These are phyloP conservation scores for Leishmania major DNA, from an alignment of 208 protist species.

Conservation along the genomic window DNA sequence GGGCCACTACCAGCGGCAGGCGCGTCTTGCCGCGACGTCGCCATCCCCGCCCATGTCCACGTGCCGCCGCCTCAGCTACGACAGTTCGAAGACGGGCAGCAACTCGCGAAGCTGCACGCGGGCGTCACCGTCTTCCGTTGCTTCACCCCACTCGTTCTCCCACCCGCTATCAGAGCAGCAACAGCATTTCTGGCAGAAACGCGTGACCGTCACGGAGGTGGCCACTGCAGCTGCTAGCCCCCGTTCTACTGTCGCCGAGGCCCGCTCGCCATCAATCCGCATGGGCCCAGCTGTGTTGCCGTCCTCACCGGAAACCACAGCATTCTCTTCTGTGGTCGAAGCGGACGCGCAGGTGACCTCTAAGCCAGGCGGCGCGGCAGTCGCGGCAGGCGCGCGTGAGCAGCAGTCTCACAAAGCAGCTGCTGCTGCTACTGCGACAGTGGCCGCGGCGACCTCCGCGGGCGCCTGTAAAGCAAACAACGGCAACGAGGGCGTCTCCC, in stretches of 20 bases:
- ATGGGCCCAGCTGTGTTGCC: not conserved
- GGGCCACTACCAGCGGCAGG: not conserved
- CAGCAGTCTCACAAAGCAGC: not conserved
- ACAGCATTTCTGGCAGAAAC: conserved; percentile 11
- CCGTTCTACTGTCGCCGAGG: not conserved
- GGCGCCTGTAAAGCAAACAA: not conserved
- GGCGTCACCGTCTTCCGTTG: not conserved
- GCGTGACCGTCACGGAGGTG: not conserved
- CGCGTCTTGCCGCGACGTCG: conserved; percentile 3
- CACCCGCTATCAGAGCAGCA: not conserved
- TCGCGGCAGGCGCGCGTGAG: not conserved
- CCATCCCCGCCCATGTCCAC: conserved; percentile 28
- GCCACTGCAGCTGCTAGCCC: not conserved
- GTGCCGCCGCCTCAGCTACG: conserved; percentile 34
- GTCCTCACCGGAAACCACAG: not conserved
- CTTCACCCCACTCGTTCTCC: not conserved
- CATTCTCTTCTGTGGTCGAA: not conserved
- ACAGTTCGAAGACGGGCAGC: conserved; percentile 25
- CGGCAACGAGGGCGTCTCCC: not conserved
- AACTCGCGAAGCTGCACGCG: conserved; percentile 9
- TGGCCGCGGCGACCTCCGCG: not conserved
- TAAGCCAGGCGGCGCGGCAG: not conserved
- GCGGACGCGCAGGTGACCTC: not conserved
- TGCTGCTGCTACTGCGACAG: not conserved
- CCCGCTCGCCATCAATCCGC: conserved; percentile 1